Evolutionary conservation across 2,329 filamentous ascomycete genomes (phyloP).

Genomic region (Apiospora pterosperma): DNA sequence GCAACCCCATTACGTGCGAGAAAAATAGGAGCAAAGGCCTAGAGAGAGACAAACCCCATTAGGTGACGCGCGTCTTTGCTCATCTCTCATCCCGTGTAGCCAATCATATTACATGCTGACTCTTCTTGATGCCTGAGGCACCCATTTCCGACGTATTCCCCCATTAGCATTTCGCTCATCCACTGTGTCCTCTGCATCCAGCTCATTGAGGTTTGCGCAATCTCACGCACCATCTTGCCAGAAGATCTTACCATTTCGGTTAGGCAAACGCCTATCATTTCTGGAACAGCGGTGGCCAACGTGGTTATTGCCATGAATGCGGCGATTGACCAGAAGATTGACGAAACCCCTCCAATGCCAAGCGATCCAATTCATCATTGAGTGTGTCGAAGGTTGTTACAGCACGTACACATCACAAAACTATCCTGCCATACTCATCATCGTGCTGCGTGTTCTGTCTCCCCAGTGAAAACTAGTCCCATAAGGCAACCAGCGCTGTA

Average conservation of each 20-base stretch:
- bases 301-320: background rate
- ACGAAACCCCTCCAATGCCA: background rate
- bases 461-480: background rate
- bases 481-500: background rate
- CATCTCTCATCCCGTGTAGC: background rate
- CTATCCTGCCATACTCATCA: background rate
- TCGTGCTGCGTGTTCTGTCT: background rate
- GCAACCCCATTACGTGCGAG: background rate
- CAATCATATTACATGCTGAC: conserved; percentile 2
- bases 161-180: background rate
- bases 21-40: conserved; percentile 2
- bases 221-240: conserved; percentile 1
- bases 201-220: background rate
- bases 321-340: background rate
- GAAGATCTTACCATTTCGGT: background rate
- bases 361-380: background rate
- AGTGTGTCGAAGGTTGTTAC: background rate
- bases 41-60: background rate
- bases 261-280: background rate
- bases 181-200: background rate
- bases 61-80: conserved; percentile 1
- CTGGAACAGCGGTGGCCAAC: background rate
- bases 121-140: background rate
- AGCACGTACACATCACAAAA: background rate
- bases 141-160: background rate